These are phyloP conservation scores for Polyporus tsugae DNA, from an alignment of 1,284 basidiomycete species.

Conservation along the genomic window DNA sequence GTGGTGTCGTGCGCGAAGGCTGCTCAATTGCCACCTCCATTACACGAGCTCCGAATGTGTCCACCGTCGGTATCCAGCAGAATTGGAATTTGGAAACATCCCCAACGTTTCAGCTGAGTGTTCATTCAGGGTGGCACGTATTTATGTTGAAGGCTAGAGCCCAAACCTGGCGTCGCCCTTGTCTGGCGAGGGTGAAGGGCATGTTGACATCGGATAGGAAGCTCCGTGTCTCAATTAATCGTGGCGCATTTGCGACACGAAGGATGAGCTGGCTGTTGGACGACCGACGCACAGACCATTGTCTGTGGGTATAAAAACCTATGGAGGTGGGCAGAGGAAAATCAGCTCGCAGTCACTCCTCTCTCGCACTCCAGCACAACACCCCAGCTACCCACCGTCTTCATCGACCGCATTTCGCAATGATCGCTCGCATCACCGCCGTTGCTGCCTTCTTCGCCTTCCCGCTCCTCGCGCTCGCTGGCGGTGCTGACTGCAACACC, in stretches of 20 bases:
- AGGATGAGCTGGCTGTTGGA: not conserved
- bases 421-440: conserved; percentile 29
- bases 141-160: not conserved
- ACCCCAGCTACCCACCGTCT: conserved; percentile 7
- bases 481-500: conserved; percentile 25
- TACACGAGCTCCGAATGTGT: no score
- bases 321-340: not conserved
- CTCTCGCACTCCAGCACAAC: conserved; percentile 19
- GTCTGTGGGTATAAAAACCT: conserved; percentile 17
- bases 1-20: no score
- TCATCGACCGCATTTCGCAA: conserved; percentile 18
- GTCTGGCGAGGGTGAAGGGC: not conserved
- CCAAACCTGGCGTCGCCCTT: not conserved
- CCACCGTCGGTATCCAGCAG: no score
- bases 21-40: no score
- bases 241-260: no score
- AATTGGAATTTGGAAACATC: no score
- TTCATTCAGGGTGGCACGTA: not conserved
- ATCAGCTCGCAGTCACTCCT: conserved; percentile 25
- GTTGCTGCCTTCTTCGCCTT: conserved; percentile 26
- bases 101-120: no score
- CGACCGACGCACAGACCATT: conserved; percentile 4
- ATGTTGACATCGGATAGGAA: not conserved
- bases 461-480: conserved; percentile 32
- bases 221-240: not conserved